These are phyloP conservation scores for Drechslerella dactyloides DNA, from an alignment of 2,329 filamentous ascomycete genomes.

Conservation along the genomic window DNA sequence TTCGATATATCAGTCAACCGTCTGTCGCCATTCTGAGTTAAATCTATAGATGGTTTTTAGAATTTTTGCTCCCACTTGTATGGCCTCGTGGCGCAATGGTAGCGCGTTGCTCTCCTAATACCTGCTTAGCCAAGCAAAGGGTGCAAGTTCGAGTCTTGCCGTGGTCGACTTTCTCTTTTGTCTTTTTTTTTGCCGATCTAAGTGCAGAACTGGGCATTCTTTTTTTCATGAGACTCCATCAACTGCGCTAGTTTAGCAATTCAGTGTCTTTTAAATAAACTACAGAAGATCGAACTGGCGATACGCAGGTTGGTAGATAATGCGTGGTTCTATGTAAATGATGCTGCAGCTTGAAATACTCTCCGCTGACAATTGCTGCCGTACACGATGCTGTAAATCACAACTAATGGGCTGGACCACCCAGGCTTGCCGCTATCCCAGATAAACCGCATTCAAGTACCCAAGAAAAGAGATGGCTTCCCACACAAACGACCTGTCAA, in stretches of 20 bases:
- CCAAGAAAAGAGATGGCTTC: not conserved
- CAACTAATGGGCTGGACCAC: not conserved
- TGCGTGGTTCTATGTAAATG: too few species aligned
- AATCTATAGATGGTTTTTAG: not conserved
- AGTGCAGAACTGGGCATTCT: not conserved
- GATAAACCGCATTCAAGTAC: not conserved
- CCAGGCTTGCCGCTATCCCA: not conserved
- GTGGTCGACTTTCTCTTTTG: slow-evolving; percentile 24
- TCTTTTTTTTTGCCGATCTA: slow-evolving; percentile 10
- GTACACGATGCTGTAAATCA: not conserved
- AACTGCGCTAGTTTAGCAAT: too few species aligned
- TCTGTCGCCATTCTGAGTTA: too few species aligned
- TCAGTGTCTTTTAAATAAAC: too few species aligned
- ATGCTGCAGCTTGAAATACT: too few species aligned
- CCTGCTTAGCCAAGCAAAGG: slow-evolving; percentile 28
- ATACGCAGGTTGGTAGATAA: too few species aligned
- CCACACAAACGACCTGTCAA: not conserved
- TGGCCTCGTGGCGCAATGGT: slow-evolving; percentile 50
- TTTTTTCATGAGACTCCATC: too few species aligned
- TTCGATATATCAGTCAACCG: too few species aligned
- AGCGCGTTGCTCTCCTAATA: slow-evolving; percentile 50
- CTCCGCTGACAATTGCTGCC: not conserved
- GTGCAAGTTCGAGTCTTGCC: slow-evolving; percentile 40
- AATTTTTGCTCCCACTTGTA: not conserved
- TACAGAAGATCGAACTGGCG: too few species aligned